Evolutionary conservation across 345 rosid genomes (phyloP), one percentile per base, ranked within the genome.

Genomic region (Laguncularia racemosa): DNA sequence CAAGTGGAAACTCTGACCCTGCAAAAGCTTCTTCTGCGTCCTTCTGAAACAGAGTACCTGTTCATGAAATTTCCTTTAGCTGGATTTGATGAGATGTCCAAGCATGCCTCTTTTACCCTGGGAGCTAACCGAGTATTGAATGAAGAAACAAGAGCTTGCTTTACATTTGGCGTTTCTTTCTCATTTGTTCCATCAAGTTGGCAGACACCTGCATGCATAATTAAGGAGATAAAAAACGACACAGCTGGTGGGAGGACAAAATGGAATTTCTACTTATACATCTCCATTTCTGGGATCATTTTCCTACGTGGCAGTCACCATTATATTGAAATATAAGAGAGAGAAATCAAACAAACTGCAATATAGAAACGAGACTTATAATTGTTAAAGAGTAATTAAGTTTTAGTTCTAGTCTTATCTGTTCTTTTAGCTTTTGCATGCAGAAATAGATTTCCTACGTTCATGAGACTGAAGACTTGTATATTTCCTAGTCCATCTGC

Each of bases 91-190:
- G 57, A 28, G 16, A 20, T 23, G n/a, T 78, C 82, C 76, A 73
- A 16, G 76, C 81, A 68, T 8, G 81, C 75, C 7, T 75, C 69
- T 66, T 66, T 89, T 18, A 89, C 86, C 46, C 62, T 77, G 11
- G 96, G 91, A 6, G 84, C 91, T 33, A 93, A 52, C 53, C 72
- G 23, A 26, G 75, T 64, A 53, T 80, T 77, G 56, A 83, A 93
- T 33, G 96, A 80, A 11, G 73, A 59, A 16, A 67, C 46, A 0
- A 92, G 73, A 16, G 83, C 64, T 56, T 76, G 86, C 72, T 78
- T 89, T 62, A 80, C 60, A 65, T 79, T 85, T 14, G 95, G 88
- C 60, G 58, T 85, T 12, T 86, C 95, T 60, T 79, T 83, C 70
- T 86, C 91, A 16, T 64, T 76, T 20, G 1, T 62, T 1, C 77